Percentiles rank a stretch among this genome's conserved stretches.
These are phyloP conservation scores for Nemania abortiva DNA, from an alignment of 2,329 filamentous ascomycete species.

Conservation along the genomic window DNA sequence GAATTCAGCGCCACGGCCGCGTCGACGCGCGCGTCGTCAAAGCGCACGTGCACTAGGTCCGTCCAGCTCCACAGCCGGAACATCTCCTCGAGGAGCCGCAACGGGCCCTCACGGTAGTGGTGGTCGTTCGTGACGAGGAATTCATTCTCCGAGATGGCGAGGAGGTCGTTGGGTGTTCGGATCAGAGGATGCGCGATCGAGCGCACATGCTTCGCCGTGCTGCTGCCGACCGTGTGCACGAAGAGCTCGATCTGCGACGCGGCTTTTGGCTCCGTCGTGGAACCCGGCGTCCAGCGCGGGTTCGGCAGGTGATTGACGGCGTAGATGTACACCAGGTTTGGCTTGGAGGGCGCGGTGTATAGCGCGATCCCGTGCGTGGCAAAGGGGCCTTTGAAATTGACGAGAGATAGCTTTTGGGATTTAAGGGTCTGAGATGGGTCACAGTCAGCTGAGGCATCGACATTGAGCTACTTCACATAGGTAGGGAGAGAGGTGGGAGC, in stretches of 20 bases:
- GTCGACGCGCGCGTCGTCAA: conserved; percentile 54
- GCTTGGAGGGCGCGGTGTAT: conserved; percentile 58
- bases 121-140: conserved; percentile 74
- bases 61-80: conserved; percentile 60
- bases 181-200: conserved; percentile 66
- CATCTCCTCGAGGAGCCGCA: conserved; percentile 62
- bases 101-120: conserved; percentile 60
- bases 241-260: conserved; percentile 70
- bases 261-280: conserved; percentile 53
- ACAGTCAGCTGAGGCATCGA: not conserved
- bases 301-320: conserved; percentile 71
- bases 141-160: conserved; percentile 59
- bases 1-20: conserved; percentile 58
- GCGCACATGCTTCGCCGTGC: conserved; percentile 60
- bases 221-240: conserved; percentile 61
- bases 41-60: conserved; percentile 59
- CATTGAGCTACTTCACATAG: not conserved
- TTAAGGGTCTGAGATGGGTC: conserved; percentile 56
- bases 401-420: conserved; percentile 60
- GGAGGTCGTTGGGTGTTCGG: conserved; percentile 69
- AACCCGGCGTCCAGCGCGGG: conserved; percentile 51
- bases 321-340: conserved; percentile 66
- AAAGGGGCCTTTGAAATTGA: conserved; percentile 66
- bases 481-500: not conserved
- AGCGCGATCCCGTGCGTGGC: conserved; percentile 72